A percentile compares a stretch with the other conserved stretches of the same genome.
These are phyloP conservation scores for Kodamaea lidongshanica DNA, from an alignment of 805 yeast genomes.

Conservation along the genomic window DNA sequence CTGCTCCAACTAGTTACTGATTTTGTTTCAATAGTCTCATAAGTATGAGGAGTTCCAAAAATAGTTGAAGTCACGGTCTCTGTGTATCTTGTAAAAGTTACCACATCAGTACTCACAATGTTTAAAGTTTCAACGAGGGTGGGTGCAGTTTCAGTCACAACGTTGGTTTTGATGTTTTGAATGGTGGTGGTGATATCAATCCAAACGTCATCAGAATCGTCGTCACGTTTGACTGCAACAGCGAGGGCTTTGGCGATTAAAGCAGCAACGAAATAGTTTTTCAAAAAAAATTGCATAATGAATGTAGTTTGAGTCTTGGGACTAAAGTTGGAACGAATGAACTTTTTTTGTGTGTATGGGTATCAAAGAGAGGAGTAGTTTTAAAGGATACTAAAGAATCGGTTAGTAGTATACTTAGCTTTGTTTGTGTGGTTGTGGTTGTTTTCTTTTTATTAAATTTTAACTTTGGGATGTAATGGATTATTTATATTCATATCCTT, in stretches of 20 bases:
- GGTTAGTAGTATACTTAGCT: no score
- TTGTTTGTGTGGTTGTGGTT: no score
- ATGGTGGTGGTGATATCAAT: constrained; percentile 32
- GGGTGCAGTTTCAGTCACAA: constrained; percentile 26
- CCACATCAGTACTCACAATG: constrained; percentile 25
- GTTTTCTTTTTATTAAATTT: no score
- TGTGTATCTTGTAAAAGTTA: constrained; percentile 36
- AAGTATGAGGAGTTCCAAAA: constrained; percentile 33
- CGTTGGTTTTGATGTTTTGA: constrained; percentile 28
- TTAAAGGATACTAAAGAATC: no score
- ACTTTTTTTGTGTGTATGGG: no score
- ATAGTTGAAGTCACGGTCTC: constrained; percentile 40
- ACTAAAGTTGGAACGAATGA: no score
- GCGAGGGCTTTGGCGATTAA: constrained; percentile 17
- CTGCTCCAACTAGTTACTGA: constrained; percentile 15
- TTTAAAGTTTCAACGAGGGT: constrained; percentile 25
- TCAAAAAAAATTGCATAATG: constrained; percentile 22
- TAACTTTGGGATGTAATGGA: no score
- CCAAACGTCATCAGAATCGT: constrained; percentile 23
- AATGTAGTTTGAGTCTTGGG: constrained; percentile 3
- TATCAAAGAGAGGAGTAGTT: no score
- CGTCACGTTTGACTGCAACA: constrained; percentile 15
- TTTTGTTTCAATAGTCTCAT: constrained; percentile 29
- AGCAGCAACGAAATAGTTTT: constrained; percentile 16
- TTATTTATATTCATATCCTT: no score